Evolutionary conservation across 1,284 basidiomycete species (phyloP), one percentile per base, ranked within the genome.

Genomic region (Puccinia brachypodii): DNA sequence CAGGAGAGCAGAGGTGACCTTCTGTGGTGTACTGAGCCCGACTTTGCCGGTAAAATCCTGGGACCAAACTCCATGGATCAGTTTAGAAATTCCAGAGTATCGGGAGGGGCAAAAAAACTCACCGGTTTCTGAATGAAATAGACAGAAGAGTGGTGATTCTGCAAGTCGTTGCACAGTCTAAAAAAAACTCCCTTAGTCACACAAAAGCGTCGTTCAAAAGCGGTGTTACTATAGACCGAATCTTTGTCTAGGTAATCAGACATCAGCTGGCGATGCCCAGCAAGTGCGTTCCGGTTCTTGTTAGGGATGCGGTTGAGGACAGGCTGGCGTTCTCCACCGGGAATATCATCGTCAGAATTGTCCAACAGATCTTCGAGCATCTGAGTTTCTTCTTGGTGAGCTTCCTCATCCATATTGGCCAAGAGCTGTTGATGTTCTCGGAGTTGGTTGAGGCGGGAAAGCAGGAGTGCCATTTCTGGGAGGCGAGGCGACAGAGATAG

Each of bases 341-440:
- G 2, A 31, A 19, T 31, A 22, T 62, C 60, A 22, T 66, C 33
- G 19, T 66, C 33, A 7, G 62, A 66, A 16, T 66, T 33, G 3
- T 66, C 62, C 6, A 66, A 66, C n/a, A 66, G 33, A 62, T 38
- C 14, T 66, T 19, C n/a, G n/a, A n/a, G n/a, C 62, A 66, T 62
- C 16, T 28, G 19, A 11, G 11, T 62, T 9, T 4, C 6, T 6
- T 62, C 16, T 3, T 62, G 6, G 6, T 62, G 16, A 28, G 60
- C 60, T 11, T 62, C 60, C 19, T 62, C 60, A 11, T 62, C 28
- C 4, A 62, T 16, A 6, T 62, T 31, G 25, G 25, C 28, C 2
- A 62, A 25, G 8, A n/a, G n/a, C n/a, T n/a, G n/a, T n/a, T n/a
- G n/a, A n/a, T n/a, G n/a, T n/a, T n/a, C n/a, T n/a, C n/a, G n/a